These are phyloP conservation scores for Populus simonii DNA, from an alignment of 345 rosid species.

Conservation along the genomic window DNA sequence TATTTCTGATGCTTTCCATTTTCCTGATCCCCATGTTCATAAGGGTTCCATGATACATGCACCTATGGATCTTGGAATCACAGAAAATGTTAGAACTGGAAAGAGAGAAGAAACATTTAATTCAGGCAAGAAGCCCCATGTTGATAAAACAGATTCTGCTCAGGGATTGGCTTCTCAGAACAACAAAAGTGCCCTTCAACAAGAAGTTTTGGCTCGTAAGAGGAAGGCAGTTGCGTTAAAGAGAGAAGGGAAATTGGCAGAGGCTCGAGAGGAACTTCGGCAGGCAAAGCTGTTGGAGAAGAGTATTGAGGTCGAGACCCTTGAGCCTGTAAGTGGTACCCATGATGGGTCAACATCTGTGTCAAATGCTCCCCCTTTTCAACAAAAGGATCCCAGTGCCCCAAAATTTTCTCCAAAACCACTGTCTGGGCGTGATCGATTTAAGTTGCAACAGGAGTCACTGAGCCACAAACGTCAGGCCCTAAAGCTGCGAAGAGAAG, in stretches of 20 bases:
- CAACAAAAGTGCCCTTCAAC: constrained; percentile 40
- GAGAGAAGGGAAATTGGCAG: constrained; percentile 74
- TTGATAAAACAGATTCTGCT: constrained; percentile 23
- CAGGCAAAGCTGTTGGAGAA: constrained; percentile 76
- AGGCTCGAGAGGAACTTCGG: constrained; percentile 77
- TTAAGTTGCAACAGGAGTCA: constrained; percentile 85
- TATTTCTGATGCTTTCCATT: neutral
- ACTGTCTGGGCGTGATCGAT: constrained; percentile 75
- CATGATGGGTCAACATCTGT: constrained; percentile 17
- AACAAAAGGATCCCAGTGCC: constrained; percentile 40
- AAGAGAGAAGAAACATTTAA: constrained; percentile 18
- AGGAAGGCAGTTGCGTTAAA: constrained; percentile 75
- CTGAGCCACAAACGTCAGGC: constrained; percentile 82
- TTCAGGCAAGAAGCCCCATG: constrained; percentile 19
- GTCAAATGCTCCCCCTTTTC: constrained; percentile 28
- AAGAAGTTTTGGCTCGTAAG: constrained; percentile 66
- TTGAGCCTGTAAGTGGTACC: constrained; percentile 26
- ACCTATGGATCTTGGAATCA: neutral
- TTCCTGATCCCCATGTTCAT: neutral
- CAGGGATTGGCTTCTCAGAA: constrained; percentile 33
- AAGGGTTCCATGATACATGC: neutral
- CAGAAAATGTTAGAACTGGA: constrained; percentile 7
- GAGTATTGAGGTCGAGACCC: constrained; percentile 40
- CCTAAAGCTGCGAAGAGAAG: constrained; percentile 77
- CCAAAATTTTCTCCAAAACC: constrained; percentile 51